These are phyloP conservation scores for Stachybotrys elegans DNA, from an alignment of 2,329 filamentous ascomycete genomes.

Conservation along the genomic window DNA sequence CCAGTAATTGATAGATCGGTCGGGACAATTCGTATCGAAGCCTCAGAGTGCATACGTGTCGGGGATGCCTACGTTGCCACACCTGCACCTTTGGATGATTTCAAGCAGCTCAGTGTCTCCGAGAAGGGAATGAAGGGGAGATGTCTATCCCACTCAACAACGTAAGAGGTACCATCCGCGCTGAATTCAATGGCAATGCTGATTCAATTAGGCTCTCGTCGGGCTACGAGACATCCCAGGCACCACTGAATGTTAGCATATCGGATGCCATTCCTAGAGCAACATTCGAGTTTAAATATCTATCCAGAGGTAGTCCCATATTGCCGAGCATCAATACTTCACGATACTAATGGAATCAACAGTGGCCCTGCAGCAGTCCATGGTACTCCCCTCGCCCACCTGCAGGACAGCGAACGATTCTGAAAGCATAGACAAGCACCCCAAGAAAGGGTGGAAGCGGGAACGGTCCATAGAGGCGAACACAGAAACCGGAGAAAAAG, in stretches of 20 bases:
- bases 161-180: conserved; percentile 8
- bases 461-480: too few species aligned
- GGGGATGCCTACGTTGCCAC: accelerated
- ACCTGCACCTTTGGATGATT: background rate
- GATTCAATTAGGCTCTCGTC: too few species aligned
- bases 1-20: too few species aligned
- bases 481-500: too few species aligned
- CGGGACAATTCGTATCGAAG: too few species aligned
- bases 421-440: too few species aligned
- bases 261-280: background rate
- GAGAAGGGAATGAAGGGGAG: conserved; percentile 22
- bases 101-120: background rate
- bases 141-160: conserved; percentile 16
- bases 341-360: background rate
- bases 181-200: too few species aligned
- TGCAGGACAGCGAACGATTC: too few species aligned
- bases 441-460: too few species aligned
- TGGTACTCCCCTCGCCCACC: background rate
- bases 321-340: background rate
- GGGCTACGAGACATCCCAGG: too few species aligned
- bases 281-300: background rate
- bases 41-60: accelerated
- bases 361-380: background rate
- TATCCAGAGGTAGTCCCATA: background rate
- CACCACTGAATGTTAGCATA: background rate